These are phyloP conservation scores for Chloris gayana DNA, from an alignment of 176 grass and related monocot species.

Conservation along the genomic window DNA sequence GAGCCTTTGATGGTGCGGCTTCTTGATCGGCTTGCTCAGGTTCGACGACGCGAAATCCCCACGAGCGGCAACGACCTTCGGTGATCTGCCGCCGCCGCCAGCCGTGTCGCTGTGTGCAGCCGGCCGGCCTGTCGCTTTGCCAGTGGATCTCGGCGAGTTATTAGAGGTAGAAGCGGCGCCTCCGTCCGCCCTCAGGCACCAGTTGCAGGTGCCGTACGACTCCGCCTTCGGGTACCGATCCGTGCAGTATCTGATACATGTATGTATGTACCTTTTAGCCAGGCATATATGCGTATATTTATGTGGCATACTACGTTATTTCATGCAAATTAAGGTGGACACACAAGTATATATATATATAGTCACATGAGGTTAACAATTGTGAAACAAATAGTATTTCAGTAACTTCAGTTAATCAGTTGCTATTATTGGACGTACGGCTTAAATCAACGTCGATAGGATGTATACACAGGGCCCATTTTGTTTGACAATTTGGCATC, in stretches of 20 bases:
- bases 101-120: constrained; percentile 15
- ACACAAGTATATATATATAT: background rate
- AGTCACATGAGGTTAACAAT: background rate
- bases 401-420: background rate
- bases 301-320: constrained; percentile 36
- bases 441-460: constrained; percentile 23
- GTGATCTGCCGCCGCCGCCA: background rate
- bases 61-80: constrained; percentile 52
- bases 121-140: constrained; percentile 30
- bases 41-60: constrained; percentile 53
- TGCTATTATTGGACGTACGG: background rate
- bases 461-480: constrained; percentile 7
- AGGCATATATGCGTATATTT: background rate
- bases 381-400: background rate
- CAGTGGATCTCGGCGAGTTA: constrained; percentile 32
- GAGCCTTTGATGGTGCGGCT: constrained; percentile 48
- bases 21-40: constrained; percentile 86
- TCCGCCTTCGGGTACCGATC: constrained; percentile 85
- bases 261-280: background rate
- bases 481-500: constrained; percentile 37
- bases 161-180: constrained; percentile 18
- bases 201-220: constrained; percentile 81
- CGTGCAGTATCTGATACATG: constrained; percentile 72
- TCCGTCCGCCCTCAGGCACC: constrained; percentile 65
- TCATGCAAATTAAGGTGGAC: constrained; percentile 38